Conservation (phyloP, 2,329 filamentous ascomycete genomes). For the Stagonosporopsis tanaceti region DNA sequence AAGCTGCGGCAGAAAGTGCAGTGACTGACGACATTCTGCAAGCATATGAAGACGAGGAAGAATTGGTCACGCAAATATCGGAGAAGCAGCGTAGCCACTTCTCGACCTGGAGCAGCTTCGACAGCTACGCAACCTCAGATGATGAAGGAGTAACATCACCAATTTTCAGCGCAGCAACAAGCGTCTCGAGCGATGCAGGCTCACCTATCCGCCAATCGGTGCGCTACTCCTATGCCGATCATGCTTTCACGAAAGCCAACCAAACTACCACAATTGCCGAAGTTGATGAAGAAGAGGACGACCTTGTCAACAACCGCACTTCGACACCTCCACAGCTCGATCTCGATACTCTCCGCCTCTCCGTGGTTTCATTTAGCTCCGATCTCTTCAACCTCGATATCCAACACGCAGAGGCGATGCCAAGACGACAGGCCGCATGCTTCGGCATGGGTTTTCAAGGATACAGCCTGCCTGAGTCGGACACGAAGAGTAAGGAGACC, state of each 20-base stretch:
- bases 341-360: constrained; percentile 36
- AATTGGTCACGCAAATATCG: constrained; percentile 20
- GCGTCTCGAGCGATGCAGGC: constrained; percentile 36
- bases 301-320: constrained; percentile 10
- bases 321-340: constrained; percentile 36
- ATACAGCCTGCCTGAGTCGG: constrained; percentile 44
- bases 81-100: constrained; percentile 42
- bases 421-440: constrained; percentile 42
- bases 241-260: constrained; percentile 17
- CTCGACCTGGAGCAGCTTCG: constrained; percentile 43
- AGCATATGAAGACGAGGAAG: constrained; percentile 28
- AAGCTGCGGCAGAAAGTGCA: constrained; percentile 6
- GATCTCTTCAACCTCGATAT: constrained; percentile 41
- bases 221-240: constrained; percentile 30
- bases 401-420: constrained; percentile 29
- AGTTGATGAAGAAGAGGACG: constrained; percentile 9
- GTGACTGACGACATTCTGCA: constrained; percentile 19
- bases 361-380: constrained; percentile 35
- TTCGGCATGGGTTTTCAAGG: constrained; percentile 46
- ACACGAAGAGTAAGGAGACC: constrained; percentile 36
- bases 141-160: constrained; percentile 40
- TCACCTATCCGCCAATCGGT: constrained; percentile 33
- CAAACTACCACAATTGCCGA: constrained; percentile 16
- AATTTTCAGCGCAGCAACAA: constrained; percentile 45
- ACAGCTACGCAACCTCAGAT: constrained; percentile 37